Evolutionary conservation across 2,329 filamentous ascomycete genomes (phyloP).

Genomic region (Ophiognomonia clavigignenti-juglandacearum): DNA sequence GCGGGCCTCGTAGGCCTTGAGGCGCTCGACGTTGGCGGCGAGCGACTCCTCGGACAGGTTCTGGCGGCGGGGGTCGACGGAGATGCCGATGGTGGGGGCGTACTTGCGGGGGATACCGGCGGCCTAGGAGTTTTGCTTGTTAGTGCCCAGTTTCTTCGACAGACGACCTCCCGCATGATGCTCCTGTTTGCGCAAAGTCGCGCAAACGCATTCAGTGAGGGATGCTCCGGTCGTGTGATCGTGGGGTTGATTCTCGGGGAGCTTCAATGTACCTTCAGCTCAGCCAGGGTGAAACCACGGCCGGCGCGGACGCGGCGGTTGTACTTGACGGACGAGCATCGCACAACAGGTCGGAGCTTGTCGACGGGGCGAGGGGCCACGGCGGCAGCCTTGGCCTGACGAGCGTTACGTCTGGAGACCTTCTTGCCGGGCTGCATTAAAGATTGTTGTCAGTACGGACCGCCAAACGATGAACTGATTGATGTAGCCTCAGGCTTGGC

Average conservation of each 20-base stretch:
- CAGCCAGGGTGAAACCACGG: conserved; percentile 94
- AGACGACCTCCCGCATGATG: not conserved
- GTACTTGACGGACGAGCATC: conserved; percentile 98
- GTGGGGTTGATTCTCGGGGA: not conserved
- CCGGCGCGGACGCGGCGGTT: conserved; percentile 96
- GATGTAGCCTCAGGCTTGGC: not conserved
- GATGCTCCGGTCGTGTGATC: not conserved
- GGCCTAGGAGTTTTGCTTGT: conserved; percentile 56
- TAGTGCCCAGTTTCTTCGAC: conserved; percentile 22
- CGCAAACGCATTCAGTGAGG: too few relatives aligned
- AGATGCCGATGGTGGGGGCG: conserved; percentile 93
- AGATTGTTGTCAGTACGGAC: conserved; percentile 32
- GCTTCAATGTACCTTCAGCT: conserved; percentile 78
- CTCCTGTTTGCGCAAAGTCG: too few relatives aligned
- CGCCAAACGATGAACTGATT: too few relatives aligned
- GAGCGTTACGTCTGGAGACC: conserved; percentile 83
- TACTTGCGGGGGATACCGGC: conserved; percentile 92
- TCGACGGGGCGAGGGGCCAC: conserved; percentile 96
- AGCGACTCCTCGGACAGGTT: conserved; percentile 97
- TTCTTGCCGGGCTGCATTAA: conserved; percentile 82
- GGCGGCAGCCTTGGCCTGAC: conserved; percentile 90
- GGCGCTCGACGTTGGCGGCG: conserved; percentile 89
- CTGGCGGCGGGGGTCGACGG: conserved; percentile 92
- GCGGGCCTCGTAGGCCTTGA: conserved; percentile 95
- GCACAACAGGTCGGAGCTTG: conserved; percentile 91